Conservation (phyloP, 2,329 filamentous ascomycete species). For the Diaporthe humulicola region DNA sequence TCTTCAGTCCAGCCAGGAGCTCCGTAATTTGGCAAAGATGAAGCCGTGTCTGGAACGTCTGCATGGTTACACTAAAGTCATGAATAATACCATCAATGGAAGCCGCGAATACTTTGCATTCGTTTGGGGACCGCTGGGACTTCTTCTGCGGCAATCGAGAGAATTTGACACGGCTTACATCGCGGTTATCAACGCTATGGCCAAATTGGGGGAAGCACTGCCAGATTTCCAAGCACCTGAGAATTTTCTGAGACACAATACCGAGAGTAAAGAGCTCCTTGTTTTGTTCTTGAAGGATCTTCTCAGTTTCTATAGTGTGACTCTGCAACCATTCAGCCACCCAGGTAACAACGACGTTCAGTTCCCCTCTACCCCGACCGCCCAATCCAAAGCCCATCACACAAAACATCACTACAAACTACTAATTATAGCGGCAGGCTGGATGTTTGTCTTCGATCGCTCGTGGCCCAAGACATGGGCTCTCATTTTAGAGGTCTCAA, state of each 20-base stretch:
- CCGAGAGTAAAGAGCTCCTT: not conserved
- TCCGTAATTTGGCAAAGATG: not conserved
- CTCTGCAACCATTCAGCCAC: not conserved
- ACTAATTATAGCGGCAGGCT: not conserved
- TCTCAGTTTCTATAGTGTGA: not conserved
- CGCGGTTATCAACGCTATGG: not conserved
- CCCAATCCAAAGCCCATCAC: no score
- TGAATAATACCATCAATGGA: not conserved
- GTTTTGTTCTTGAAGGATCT: constrained; percentile 1
- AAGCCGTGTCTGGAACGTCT: not conserved
- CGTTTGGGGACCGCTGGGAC: not conserved
- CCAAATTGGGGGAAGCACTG: constrained; percentile 1
- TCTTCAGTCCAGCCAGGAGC: not conserved
- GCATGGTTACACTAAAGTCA: not conserved
- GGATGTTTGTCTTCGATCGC: constrained; percentile 4
- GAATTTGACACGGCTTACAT: not conserved
- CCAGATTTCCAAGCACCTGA: not conserved
- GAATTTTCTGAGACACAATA: not conserved
- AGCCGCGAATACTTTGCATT: not conserved
- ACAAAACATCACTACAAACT: no score
- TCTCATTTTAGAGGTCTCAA: not conserved
- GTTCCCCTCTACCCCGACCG: no score
- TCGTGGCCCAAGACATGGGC: not conserved
- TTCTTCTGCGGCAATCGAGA: not conserved
- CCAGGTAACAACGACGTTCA: not conserved